These are phyloP conservation scores for Gynochthodes officinalis DNA, from an alignment of 257 asterid genomes.

Conservation along the genomic window DNA sequence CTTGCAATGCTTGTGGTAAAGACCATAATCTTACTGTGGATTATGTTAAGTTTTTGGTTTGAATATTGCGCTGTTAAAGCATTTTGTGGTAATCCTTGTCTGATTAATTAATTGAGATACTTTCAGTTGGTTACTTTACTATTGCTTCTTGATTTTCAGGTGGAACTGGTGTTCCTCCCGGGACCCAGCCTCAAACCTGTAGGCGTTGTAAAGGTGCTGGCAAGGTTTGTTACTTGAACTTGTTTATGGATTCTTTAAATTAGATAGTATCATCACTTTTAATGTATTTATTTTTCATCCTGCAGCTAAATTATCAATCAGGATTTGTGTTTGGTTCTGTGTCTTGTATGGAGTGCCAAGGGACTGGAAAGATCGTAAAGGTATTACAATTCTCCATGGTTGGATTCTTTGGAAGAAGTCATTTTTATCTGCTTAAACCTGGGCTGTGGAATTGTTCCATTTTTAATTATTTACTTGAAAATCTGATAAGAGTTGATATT, in stretches of 20 bases:
- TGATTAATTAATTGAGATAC: neutral
- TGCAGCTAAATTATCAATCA: constrained; percentile 49
- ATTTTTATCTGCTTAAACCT: neutral
- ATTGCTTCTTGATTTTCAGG: constrained; percentile 42
- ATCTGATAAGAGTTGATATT: neutral
- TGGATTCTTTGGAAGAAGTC: neutral
- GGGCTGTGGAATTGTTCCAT: neutral
- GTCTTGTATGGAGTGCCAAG: constrained; percentile 67
- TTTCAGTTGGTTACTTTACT: neutral
- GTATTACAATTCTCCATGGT: constrained; percentile 36
- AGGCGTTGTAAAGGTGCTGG: constrained; percentile 91
- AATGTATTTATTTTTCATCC: neutral
- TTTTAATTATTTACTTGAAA: neutral
- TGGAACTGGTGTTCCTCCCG: constrained; percentile 98
- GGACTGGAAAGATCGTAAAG: constrained; percentile 77
- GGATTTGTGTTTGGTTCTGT: constrained; percentile 56
- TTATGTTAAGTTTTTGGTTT: neutral
- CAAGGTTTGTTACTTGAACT: constrained; percentile 47
- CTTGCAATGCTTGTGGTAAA: constrained; percentile 79
- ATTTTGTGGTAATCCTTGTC: neutral
- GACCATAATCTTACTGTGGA: neutral
- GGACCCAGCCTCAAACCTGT: constrained; percentile 93
- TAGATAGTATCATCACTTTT: neutral
- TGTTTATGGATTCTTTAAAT: constrained; percentile 9
- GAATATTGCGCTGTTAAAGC: neutral